These are phyloP conservation scores for Phragmites australis DNA, from an alignment of 176 grass and related monocot genomes.

Conservation along the genomic window DNA sequence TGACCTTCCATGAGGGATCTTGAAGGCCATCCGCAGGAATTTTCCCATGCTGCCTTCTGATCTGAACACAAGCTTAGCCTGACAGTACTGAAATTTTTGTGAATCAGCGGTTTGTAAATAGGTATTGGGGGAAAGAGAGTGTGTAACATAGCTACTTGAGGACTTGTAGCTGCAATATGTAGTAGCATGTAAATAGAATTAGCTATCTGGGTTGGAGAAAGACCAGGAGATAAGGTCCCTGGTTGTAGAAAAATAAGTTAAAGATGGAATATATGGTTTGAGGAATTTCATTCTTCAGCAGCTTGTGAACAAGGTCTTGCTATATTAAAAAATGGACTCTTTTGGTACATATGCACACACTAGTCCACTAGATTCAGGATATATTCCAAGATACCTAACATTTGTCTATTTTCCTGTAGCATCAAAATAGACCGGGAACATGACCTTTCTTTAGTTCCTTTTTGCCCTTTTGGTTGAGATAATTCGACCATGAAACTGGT, in stretches of 20 bases:
- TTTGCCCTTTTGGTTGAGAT: conserved; percentile 42
- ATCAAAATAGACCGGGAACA: not conserved
- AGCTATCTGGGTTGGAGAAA: conserved; percentile 37
- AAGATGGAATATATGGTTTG: conserved; percentile 27
- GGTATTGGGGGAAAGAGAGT: conserved; percentile 1
- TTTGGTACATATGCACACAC: not conserved
- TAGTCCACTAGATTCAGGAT: conserved; percentile 17
- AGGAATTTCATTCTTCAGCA: conserved; percentile 36
- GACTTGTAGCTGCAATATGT: conserved; percentile 27
- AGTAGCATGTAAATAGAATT: conserved; percentile 37
- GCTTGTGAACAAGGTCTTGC: conserved; percentile 3
- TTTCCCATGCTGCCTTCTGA: conserved; percentile 12
- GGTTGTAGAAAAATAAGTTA: conserved; percentile 31
- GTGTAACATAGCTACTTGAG: conserved; percentile 32
- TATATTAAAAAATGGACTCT: not conserved
- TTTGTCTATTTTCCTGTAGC: conserved; percentile 1
- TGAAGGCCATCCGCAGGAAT: conserved; percentile 32
- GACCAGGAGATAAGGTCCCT: conserved; percentile 33
- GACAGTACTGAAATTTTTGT: conserved; percentile 48
- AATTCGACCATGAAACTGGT: conserved; percentile 41
- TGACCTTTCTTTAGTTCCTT: not conserved
- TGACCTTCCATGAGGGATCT: conserved; percentile 72
- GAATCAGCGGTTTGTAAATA: conserved; percentile 43
- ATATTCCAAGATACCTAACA: conserved; percentile 21
- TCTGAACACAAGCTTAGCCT: conserved; percentile 19